Conservation (phyloP, 192 early-diverging fungal species). For the Coemansia sp. region DNA sequence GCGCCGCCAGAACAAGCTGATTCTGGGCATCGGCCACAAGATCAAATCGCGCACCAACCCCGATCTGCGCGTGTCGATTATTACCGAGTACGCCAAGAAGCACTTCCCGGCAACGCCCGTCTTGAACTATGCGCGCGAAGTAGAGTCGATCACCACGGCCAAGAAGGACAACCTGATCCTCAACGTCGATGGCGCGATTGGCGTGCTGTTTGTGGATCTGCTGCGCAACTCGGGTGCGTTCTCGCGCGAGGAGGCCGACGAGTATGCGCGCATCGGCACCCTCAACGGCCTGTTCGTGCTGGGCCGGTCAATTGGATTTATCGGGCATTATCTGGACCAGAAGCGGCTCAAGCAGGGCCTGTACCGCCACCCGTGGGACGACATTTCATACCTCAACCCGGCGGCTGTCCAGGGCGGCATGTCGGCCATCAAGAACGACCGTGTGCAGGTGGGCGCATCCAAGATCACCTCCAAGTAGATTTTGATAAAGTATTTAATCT, state of each 20-base stretch:
- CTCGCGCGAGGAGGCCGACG: conserved; percentile 89
- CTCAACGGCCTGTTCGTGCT: conserved; percentile 97
- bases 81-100: conserved; percentile 87
- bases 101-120: conserved; percentile 84
- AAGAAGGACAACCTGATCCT: conserved; percentile 99
- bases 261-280: conserved; percentile 92
- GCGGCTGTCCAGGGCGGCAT: conserved; percentile 26
- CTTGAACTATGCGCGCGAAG: conserved; percentile 91
- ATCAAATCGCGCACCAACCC: conserved; percentile 99
- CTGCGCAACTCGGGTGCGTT: conserved; percentile 91
- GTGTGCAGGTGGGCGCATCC: conserved; percentile 51
- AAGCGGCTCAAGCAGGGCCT: conserved; percentile 97
- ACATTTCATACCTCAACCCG: conserved; percentile 82
- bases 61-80: conserved; percentile 91
- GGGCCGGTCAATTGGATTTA: conserved; percentile 93
- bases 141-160: conserved; percentile 91
- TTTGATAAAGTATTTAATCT: not conserved
- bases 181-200: conserved; percentile 93
- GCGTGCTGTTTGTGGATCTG: conserved; percentile 93
- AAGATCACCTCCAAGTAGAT: conserved; percentile 43
- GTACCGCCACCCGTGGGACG: conserved; percentile 98
- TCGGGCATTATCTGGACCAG: conserved; percentile 97
- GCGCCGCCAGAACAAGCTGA: conserved; percentile 95
- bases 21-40: conserved; percentile 98
- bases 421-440: conserved; percentile 33